These are phyloP conservation scores for Lipomyces kockii DNA, from an alignment of 805 yeast genomes.

Conservation along the genomic window DNA sequence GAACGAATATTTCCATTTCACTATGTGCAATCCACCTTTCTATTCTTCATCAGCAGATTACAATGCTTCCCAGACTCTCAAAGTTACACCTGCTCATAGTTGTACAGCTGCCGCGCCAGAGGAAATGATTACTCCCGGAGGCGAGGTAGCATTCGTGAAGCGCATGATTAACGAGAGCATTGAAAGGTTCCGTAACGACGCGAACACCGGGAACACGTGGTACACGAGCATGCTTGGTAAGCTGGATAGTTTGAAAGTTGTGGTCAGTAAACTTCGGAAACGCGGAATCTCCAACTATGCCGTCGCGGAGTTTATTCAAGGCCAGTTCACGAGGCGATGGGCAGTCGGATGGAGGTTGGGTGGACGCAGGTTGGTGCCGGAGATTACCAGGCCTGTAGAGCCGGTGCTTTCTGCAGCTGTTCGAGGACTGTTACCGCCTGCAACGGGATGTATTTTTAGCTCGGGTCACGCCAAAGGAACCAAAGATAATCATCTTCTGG, in stretches of 20 bases:
- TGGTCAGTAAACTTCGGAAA: slow-evolving; percentile 22
- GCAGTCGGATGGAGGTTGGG: slow-evolving; percentile 35
- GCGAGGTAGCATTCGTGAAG: slow-evolving; percentile 51
- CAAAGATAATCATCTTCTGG: not conserved
- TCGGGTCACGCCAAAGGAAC: not conserved
- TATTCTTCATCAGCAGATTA: slow-evolving; percentile 49
- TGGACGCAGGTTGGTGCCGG: slow-evolving; percentile 12
- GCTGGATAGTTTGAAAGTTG: slow-evolving; percentile 17
- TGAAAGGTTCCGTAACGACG: not conserved
- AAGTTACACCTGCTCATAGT: slow-evolving; percentile 39
- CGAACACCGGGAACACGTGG: slow-evolving; percentile 42
- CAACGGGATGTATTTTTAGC: not conserved
- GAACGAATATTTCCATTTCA: slow-evolving; percentile 40
- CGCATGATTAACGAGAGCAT: slow-evolving; percentile 47
- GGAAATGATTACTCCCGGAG: slow-evolving; percentile 54
- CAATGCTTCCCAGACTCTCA: slow-evolving; percentile 37
- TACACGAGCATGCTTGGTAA: slow-evolving; percentile 51
- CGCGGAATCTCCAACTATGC: slow-evolving; percentile 26
- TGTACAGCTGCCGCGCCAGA: slow-evolving; percentile 44
- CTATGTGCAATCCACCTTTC: slow-evolving; percentile 62
- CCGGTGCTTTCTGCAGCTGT: slow-evolving; percentile 4
- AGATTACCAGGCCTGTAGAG: slow-evolving; percentile 15
- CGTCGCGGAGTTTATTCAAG: slow-evolving; percentile 35
- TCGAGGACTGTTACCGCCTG: slow-evolving; percentile 9
- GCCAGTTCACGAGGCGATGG: slow-evolving; percentile 35